Conservation (phyloP, 2,329 filamentous ascomycete genomes). For the Fusarium abutilonis region DNA sequence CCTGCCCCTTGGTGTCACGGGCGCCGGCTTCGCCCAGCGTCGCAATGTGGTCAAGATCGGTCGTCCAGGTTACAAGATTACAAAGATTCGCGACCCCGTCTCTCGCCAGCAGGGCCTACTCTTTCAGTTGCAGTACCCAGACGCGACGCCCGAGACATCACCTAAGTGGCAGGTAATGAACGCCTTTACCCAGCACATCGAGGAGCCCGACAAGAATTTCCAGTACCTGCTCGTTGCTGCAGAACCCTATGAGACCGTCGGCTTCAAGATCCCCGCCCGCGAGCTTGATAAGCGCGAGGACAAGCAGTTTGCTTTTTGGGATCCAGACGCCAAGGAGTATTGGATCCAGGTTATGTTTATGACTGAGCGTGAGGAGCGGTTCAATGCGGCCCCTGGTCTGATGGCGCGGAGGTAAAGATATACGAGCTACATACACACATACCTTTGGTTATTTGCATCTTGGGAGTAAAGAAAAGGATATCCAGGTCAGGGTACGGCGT, state of each 20-base stretch:
- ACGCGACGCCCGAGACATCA: constrained; percentile 78
- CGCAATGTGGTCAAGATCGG: constrained; percentile 94
- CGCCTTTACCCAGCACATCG: constrained; percentile 93
- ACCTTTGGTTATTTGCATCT: constrained; percentile 8
- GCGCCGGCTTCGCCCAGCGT: constrained; percentile 73
- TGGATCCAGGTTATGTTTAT: constrained; percentile 99
- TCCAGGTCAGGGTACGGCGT: constrained; percentile 32
- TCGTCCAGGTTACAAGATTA: constrained; percentile 96
- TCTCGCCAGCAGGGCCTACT: constrained; percentile 88
- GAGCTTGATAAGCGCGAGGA: constrained; percentile 92
- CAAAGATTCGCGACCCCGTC: constrained; percentile 89
- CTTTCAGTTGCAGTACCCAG: constrained; percentile 97
- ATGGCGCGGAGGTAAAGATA: constrained; percentile 56
- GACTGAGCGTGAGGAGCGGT: constrained; percentile 95
- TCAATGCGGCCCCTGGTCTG: constrained; percentile 71
- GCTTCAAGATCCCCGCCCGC: constrained; percentile 92
- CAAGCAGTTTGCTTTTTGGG: constrained; percentile 93
- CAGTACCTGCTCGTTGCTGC: constrained; percentile 96
- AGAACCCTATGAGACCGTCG: constrained; percentile 97
- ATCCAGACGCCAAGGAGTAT: constrained; percentile 94
- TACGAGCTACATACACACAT: neutral
- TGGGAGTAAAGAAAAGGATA: constrained; percentile 26
- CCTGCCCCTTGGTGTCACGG: constrained; percentile 76
- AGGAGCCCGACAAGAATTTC: constrained; percentile 92
- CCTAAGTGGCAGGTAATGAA: constrained; percentile 97